phyloP scores from a whole-genome alignment of 805 yeast species.

The Starmerella apis region DNA sequence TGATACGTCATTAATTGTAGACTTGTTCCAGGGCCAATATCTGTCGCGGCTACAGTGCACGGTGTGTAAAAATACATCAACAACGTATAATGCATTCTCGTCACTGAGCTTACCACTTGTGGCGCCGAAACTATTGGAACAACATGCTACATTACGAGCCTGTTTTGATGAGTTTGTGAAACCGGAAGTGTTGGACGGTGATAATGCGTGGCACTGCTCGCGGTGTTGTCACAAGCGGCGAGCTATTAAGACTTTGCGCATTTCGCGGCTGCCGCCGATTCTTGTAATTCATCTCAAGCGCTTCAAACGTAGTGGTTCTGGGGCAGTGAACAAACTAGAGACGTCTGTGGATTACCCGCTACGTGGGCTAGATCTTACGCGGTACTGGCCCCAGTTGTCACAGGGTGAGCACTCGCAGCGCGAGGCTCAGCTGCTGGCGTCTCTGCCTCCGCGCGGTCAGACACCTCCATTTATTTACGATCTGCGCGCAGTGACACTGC shows the following conservation, averaged over 20 bases:
- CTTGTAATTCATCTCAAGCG: conserved; percentile 78
- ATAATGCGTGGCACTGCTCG: conserved; percentile 80
- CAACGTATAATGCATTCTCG: conserved; percentile 76
- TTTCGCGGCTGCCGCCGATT: conserved; percentile 68
- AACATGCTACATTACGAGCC: conserved; percentile 39
- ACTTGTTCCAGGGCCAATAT: conserved; percentile 80
- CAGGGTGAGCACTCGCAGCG: conserved; percentile 21
- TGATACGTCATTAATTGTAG: conserved; percentile 70
- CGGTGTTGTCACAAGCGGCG: conserved; percentile 51
- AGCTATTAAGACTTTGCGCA: conserved; percentile 57
- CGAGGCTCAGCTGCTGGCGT: conserved; percentile 39
- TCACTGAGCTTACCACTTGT: conserved; percentile 64
- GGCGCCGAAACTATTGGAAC: conserved; percentile 24
- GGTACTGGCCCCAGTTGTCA: conserved; percentile 52
- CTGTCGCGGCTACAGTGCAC: conserved; percentile 67
- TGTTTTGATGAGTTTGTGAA: conserved; percentile 72
- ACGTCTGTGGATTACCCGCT: conserved; percentile 60
- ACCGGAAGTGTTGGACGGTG: conserved; percentile 61
- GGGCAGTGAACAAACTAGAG: conserved; percentile 44
- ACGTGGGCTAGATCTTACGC: conserved; percentile 48
- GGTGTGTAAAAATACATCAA: conserved; percentile 63
- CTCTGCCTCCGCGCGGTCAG: conserved; percentile 61
- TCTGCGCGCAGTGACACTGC: conserved; percentile 73
- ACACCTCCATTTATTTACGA: conserved; percentile 68
- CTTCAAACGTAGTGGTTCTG: conserved; percentile 40